These are phyloP conservation scores for Achlya hypogyna DNA, from an alignment of 352 stramenopile species.

Conservation along the genomic window DNA sequence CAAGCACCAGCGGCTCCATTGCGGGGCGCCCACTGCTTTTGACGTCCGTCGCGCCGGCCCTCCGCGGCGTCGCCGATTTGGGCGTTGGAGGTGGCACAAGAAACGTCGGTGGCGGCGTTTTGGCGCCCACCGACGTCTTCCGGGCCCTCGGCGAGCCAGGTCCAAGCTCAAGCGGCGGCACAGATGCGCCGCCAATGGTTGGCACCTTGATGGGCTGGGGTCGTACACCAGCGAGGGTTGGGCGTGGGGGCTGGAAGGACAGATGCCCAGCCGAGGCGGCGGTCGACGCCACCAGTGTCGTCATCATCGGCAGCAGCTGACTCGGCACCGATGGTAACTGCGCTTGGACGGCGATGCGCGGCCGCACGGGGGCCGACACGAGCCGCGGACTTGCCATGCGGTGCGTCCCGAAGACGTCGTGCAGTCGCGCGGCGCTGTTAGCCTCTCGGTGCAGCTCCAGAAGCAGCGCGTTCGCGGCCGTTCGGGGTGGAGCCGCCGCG, in stretches of 20 bases:
- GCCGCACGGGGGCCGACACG: too few relatives aligned
- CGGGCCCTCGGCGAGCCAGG: constrained; percentile 4
- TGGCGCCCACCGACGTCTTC: constrained; percentile 9
- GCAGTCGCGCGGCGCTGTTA: too few relatives aligned
- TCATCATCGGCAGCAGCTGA: too few relatives aligned
- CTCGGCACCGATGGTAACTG: too few relatives aligned
- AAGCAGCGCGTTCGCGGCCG: too few relatives aligned
- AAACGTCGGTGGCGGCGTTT: not conserved
- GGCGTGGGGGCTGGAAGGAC: not conserved
- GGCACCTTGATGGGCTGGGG: not conserved
- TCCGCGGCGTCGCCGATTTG: not conserved
- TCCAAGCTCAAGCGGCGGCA: not conserved
- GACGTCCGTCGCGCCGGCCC: not conserved
- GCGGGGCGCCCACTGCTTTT: not conserved
- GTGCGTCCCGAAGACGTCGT: too few relatives aligned
- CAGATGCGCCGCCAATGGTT: constrained; percentile 3
- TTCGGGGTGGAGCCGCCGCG: too few relatives aligned
- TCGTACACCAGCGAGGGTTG: not conserved
- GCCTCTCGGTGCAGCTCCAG: too few relatives aligned
- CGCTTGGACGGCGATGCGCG: too few relatives aligned
- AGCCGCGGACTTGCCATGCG: too few relatives aligned
- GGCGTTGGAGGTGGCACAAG: not conserved
- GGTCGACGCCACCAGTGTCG: too few relatives aligned
- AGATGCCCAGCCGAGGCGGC: not conserved
- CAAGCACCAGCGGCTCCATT: not conserved